These are phyloP conservation scores for Rhipidocladum racemiflorum DNA, from an alignment of 176 grass and related monocot species.

Conservation along the genomic window DNA sequence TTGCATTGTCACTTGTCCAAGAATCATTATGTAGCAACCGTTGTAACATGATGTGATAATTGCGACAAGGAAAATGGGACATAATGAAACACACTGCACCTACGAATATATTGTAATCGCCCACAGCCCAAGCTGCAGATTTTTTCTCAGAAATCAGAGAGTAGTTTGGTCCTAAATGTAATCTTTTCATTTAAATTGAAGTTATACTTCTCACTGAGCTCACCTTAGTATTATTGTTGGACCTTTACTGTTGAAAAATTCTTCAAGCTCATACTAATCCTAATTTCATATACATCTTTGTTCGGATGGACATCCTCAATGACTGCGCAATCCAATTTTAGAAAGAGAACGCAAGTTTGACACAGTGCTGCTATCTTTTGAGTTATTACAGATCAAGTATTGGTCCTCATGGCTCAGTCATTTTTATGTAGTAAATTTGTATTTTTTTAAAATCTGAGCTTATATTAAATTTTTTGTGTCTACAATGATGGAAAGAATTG, in stretches of 20 bases:
- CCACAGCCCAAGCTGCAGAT: not conserved
- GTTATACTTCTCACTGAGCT: not conserved
- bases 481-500: not conserved
- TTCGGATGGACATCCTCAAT: not conserved
- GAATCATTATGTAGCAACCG: not conserved
- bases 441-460: not conserved
- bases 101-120: not conserved
- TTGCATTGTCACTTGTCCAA: slow-evolving; percentile 32
- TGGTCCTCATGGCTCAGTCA: not conserved
- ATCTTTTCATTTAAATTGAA: not conserved
- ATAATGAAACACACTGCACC: not conserved
- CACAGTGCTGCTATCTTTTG: not conserved
- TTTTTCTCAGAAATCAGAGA: not conserved
- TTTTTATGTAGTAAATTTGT: slow-evolving; percentile 10
- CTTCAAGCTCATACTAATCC: not conserved
- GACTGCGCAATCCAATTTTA: not conserved
- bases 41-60: not conserved
- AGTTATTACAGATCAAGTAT: slow-evolving; percentile 6
- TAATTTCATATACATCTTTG: not conserved
- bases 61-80: not conserved
- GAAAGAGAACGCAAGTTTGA: not conserved
- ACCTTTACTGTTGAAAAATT: not conserved
- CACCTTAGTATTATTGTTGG: not conserved
- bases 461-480: not conserved
- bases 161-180: not conserved